Evolutionary conservation across 2,329 filamentous ascomycete genomes (phyloP).

Genomic region (Aspergillus felis): DNA sequence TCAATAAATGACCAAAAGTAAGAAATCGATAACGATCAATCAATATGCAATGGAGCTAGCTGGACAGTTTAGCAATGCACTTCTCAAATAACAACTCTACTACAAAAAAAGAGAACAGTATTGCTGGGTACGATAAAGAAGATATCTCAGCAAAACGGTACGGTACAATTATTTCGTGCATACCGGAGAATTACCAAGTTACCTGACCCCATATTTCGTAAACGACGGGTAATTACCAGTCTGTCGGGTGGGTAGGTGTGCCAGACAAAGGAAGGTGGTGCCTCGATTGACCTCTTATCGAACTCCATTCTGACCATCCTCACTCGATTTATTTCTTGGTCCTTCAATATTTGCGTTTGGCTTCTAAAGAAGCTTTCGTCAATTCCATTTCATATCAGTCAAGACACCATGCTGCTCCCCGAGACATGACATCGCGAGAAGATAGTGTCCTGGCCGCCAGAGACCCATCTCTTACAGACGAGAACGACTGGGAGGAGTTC

Average conservation of each 20-base stretch:
- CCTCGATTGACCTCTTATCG: not conserved
- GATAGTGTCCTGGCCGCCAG: slow-evolving; percentile 44
- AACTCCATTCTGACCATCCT: not conserved
- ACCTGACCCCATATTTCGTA: not conserved
- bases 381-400: not conserved
- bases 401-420: slow-evolving; percentile 32
- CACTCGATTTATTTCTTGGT: not conserved
- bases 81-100: not conserved
- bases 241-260: not conserved
- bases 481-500: slow-evolving; percentile 60
- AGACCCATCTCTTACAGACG: slow-evolving; percentile 43
- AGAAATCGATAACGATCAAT: not conserved
- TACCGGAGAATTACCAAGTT: not conserved
- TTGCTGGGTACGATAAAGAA: not conserved
- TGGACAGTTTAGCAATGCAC: not conserved
- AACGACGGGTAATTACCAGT: not conserved
- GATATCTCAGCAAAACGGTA: not conserved
- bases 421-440: slow-evolving; percentile 43
- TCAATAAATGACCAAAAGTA: not conserved
- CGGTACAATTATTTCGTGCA: not conserved
- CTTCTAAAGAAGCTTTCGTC: not conserved
- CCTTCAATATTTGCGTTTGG: not conserved
- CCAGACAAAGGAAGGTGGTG: not conserved
- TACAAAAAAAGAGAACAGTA: not conserved
- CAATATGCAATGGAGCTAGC: not conserved